A percentile compares a stretch with the other conserved stretches of the same genome.
Conservation (phyloP, 208 protist species). For the Crithidia sp. region DNA sequence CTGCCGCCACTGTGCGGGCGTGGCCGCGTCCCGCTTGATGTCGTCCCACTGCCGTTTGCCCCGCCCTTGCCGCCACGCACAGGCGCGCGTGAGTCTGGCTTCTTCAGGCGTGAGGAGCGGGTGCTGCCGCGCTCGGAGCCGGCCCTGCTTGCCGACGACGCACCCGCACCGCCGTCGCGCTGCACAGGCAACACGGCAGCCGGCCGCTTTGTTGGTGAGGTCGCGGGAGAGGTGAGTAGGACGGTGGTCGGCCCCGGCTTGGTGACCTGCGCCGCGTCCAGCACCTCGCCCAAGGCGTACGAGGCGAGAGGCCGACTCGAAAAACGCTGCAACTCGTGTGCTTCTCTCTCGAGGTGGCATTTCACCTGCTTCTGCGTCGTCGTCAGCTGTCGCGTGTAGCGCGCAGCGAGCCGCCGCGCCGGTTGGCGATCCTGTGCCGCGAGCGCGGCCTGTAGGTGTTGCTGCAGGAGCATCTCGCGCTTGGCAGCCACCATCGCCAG, state of each 20-base stretch:
- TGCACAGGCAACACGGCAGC: background rate
- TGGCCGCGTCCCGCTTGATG: background rate
- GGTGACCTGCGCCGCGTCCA: constrained; percentile 31
- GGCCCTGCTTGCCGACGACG: constrained; percentile 8
- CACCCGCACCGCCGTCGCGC: background rate
- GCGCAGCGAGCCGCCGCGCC: constrained; percentile 35
- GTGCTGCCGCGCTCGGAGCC: constrained; percentile 25
- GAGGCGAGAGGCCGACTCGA: constrained; percentile 47
- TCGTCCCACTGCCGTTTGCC: background rate
- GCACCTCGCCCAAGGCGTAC: constrained; percentile 72
- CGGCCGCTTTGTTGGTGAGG: constrained; percentile 5
- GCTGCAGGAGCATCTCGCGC: constrained; percentile 40
- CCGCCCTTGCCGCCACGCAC: constrained; percentile 3
- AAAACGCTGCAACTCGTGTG: constrained; percentile 61
- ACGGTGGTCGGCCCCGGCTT: background rate
- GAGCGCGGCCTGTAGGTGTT: constrained; percentile 42
- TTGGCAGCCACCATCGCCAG: constrained; percentile 30
- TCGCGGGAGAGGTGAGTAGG: background rate
- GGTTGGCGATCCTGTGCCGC: constrained; percentile 45
- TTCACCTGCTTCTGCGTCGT: constrained; percentile 32
- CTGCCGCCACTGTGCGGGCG: constrained; percentile 9
- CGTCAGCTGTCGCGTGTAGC: constrained; percentile 47
- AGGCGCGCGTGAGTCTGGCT: background rate
- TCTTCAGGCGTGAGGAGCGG: background rate
- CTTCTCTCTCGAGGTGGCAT: constrained; percentile 45